A percentile compares a stretch with the other conserved stretches of the same genome.
These are phyloP conservation scores for Litsea cubeba DNA, from an alignment of 164 flowering plant species.

Conservation along the genomic window DNA sequence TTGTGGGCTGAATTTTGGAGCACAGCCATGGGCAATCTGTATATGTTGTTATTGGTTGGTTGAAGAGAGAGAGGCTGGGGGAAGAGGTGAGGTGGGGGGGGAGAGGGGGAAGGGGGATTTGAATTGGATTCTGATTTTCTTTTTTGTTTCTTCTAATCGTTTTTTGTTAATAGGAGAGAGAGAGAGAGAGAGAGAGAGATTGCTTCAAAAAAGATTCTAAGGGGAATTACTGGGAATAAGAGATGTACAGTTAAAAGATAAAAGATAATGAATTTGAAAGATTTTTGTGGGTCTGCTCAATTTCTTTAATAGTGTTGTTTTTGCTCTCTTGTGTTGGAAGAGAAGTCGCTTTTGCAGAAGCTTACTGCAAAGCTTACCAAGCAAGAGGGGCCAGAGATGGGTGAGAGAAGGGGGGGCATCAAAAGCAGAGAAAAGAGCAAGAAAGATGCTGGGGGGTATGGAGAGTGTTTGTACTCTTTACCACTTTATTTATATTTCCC, in stretches of 20 bases:
- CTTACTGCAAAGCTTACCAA: neutral
- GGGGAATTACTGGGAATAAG: constrained; percentile 11
- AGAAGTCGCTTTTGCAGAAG: constrained; percentile 1
- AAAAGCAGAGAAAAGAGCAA: constrained; percentile 14
- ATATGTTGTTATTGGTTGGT: neutral
- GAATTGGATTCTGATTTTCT: constrained; percentile 3
- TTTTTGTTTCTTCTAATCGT: neutral
- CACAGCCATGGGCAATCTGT: constrained; percentile 5
- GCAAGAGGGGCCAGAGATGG: neutral
- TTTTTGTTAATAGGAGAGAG: neutral
- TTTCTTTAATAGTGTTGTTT: neutral
- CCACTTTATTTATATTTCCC: constrained; percentile 2
- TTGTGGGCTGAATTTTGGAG: constrained; percentile 12
- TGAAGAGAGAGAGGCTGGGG: neutral
- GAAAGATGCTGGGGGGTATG: neutral
- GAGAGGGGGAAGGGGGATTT: neutral
- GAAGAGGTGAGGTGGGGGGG: neutral
- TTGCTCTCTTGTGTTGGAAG: neutral
- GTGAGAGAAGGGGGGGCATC: neutral
- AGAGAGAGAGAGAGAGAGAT: neutral
- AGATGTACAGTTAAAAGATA: constrained; percentile 9
- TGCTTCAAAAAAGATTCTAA: constrained; percentile 2
- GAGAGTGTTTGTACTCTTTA: neutral
- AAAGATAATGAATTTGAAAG: constrained; percentile 8
- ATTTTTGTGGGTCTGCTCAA: neutral